A percentile compares a stretch with the other conserved stretches of the same genome.
phyloP scores from a whole-genome alignment of 768 basidiomycete species.

The Suillus tomentosus region DNA sequence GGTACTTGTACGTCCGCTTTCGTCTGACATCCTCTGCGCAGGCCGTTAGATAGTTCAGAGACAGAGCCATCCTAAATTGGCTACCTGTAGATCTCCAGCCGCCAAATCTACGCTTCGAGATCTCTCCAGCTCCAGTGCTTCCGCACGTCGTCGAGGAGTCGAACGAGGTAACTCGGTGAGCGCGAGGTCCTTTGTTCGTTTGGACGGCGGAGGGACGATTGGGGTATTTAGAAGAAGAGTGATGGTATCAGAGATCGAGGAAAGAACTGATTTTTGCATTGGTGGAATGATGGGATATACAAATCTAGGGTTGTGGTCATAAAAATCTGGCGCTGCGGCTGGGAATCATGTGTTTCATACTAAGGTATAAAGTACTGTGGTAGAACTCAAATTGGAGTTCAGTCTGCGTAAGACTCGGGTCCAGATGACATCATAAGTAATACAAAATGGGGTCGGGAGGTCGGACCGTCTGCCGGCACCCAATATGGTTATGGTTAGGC shows the following conservation, averaged over 20 bases:
- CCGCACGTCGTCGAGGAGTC: slow-evolving; percentile 3
- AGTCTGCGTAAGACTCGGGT: neutral
- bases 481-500: too few relatives aligned
- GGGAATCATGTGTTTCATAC: neutral
- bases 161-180: slow-evolving; percentile 22
- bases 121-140: slow-evolving; percentile 5
- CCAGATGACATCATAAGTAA: neutral
- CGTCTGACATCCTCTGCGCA: slow-evolving; percentile 9
- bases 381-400: neutral
- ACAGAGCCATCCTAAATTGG: slow-evolving; percentile 3
- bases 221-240: slow-evolving; percentile 27
- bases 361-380: neutral
- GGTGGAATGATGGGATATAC: neutral
- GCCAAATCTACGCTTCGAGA: slow-evolving; percentile 8
- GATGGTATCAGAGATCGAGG: slow-evolving; percentile 20
- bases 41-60: slow-evolving; percentile 10
- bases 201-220: slow-evolving; percentile 16
- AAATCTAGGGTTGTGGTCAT: neutral
- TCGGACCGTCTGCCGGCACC: too few relatives aligned
- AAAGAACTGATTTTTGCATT: slow-evolving; percentile 13
- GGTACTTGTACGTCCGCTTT: slow-evolving; percentile 17
- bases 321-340: neutral
- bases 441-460: too few relatives aligned
- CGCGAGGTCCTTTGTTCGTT: slow-evolving; percentile 14
- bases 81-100: slow-evolving; percentile 17